These are phyloP conservation scores for Pythium rishiriense DNA, from an alignment of 352 stramenopile species.

Conservation along the genomic window DNA sequence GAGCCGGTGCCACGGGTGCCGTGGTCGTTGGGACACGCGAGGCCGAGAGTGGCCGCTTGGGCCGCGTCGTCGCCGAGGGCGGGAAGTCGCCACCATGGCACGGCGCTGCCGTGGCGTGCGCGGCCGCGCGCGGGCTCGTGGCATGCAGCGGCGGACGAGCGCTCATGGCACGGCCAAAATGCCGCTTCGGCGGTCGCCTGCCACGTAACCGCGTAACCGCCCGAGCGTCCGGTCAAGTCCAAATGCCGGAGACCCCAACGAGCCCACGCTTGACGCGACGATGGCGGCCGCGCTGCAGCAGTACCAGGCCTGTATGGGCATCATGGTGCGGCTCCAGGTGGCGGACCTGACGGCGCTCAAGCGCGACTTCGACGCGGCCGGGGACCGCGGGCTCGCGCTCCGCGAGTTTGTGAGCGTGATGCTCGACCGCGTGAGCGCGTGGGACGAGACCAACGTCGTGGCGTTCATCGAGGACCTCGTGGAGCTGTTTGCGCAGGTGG, in stretches of 20 bases:
- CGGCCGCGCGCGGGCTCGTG: slow-evolving; percentile 5
- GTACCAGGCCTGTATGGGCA: slow-evolving; percentile 76
- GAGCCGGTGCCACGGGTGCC: neutral
- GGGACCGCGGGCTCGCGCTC: slow-evolving; percentile 50
- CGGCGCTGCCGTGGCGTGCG: neutral
- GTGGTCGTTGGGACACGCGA: slow-evolving; percentile 16
- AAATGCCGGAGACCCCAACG: no score
- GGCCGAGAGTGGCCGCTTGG: slow-evolving; percentile 23
- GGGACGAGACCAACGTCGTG: slow-evolving; percentile 54
- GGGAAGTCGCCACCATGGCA: slow-evolving; percentile 4
- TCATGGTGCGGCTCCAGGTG: slow-evolving; percentile 75
- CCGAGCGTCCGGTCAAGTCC: slow-evolving; percentile 6
- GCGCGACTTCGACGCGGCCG: slow-evolving; percentile 59
- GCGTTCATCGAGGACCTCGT: slow-evolving; percentile 73
- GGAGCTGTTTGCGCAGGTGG: slow-evolving; percentile 75
- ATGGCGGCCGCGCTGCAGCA: slow-evolving; percentile 57
- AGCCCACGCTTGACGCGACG: neutral
- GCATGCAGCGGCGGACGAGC: slow-evolving; percentile 18
- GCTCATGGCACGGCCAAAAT: slow-evolving; percentile 2
- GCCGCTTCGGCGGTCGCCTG: neutral
- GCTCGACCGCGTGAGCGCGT: slow-evolving; percentile 59
- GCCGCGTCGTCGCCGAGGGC: slow-evolving; percentile 8
- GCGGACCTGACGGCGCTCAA: slow-evolving; percentile 69
- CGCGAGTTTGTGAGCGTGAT: slow-evolving; percentile 72
- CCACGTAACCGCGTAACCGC: slow-evolving; percentile 16